Evolutionary conservation across 305 asterid genomes (phyloP).

Genomic region (Fraxinus velutina): DNA sequence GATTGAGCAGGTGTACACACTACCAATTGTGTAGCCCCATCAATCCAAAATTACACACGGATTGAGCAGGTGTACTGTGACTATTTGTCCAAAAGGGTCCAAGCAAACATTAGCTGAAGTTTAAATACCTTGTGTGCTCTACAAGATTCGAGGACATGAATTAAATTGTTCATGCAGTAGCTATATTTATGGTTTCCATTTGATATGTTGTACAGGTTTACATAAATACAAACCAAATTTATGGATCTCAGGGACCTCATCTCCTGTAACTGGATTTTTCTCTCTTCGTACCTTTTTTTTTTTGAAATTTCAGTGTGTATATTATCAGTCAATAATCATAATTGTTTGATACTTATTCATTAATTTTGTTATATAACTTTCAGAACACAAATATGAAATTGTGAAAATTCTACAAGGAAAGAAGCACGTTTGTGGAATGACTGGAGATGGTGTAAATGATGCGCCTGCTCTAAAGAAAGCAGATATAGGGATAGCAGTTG

Average conservation of each 20-base stretch:
- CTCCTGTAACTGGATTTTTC: background rate
- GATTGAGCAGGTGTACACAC: background rate
- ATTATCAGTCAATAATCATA: background rate
- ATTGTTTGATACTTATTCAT: background rate
- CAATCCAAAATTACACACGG: background rate
- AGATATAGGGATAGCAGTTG: conserved; percentile 35
- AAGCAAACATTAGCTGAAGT: background rate
- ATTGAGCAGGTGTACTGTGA: background rate
- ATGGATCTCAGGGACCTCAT: background rate
- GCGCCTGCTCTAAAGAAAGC: conserved; percentile 38
- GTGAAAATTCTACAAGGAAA: conserved; percentile 32
- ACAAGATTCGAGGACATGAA: background rate
- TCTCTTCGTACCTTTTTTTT: background rate
- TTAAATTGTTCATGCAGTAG: background rate
- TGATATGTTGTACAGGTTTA: background rate
- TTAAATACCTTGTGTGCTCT: background rate
- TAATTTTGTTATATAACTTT: background rate
- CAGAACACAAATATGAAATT: conserved; percentile 35
- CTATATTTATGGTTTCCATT: background rate
- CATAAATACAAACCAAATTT: background rate
- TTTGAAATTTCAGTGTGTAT: background rate
- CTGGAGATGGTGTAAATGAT: conserved; percentile 38
- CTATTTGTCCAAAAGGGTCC: background rate
- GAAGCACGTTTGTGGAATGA: conserved; percentile 32
- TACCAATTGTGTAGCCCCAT: background rate